These are phyloP conservation scores for Phytophthora constricta DNA, from an alignment of 352 stramenopile species.

Conservation along the genomic window DNA sequence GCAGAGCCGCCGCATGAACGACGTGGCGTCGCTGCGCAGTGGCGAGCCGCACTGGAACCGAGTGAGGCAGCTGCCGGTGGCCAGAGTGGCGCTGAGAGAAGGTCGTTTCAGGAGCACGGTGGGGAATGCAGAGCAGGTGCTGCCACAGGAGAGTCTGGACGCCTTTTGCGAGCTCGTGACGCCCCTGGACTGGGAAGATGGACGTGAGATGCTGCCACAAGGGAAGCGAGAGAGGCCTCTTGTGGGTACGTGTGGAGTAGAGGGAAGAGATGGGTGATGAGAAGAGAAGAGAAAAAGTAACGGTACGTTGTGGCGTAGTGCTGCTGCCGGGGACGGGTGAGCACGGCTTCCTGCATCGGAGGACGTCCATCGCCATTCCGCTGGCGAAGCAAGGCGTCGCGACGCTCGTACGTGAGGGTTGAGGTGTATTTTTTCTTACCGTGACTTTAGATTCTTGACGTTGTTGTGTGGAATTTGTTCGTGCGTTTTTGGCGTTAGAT, in stretches of 20 bases:
- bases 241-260: conserved; percentile 38
- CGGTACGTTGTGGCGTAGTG: conserved; percentile 39
- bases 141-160: conserved; percentile 62
- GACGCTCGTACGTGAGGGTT: conserved; percentile 50
- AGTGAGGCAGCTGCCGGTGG: conserved; percentile 29
- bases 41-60: conserved; percentile 44
- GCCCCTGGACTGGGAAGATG: conserved; percentile 56
- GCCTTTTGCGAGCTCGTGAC: conserved; percentile 78
- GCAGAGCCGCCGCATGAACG: conserved; percentile 67
- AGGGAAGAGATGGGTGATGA: not conserved
- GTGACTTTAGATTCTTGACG: conserved; percentile 10
- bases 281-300: conserved; percentile 14
- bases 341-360: conserved; percentile 79
- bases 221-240: conserved; percentile 39
- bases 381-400: conserved; percentile 67
- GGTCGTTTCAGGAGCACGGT: conserved; percentile 69
- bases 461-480: not conserved
- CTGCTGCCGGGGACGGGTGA: conserved; percentile 77
- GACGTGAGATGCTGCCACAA: conserved; percentile 15
- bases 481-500: conserved; percentile 42
- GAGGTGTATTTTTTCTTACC: not conserved
- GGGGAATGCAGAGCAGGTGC: conserved; percentile 55
- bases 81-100: conserved; percentile 54
- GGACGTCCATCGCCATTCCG: conserved; percentile 65
- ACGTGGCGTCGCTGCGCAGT: conserved; percentile 46